Percentiles rank a stretch among this genome's conserved stretches.
These are phyloP conservation scores for Thermothielavioides terrestris DNA, from an alignment of 495 filamentous ascomycete species.

Conservation along the genomic window DNA sequence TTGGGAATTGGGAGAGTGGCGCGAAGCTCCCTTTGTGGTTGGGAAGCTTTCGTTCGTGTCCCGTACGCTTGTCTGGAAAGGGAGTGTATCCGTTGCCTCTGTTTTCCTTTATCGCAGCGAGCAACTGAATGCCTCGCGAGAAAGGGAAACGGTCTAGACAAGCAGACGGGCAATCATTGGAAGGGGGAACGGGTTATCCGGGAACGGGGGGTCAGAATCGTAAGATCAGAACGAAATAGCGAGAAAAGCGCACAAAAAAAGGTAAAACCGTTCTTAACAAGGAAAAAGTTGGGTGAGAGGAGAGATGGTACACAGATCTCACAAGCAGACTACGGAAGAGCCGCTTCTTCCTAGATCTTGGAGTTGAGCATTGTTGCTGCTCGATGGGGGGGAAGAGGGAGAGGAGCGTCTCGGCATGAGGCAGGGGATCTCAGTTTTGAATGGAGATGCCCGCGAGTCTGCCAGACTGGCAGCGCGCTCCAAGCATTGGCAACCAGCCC, in stretches of 20 bases:
- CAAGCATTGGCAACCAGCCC: not conserved
- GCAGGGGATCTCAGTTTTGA: constrained; percentile 39
- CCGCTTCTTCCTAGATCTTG: constrained; percentile 42
- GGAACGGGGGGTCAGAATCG: constrained; percentile 1
- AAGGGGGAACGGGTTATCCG: constrained; percentile 8
- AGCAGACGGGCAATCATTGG: constrained; percentile 23
- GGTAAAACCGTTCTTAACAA: not conserved
- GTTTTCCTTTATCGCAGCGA: constrained; percentile 33
- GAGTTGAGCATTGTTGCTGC: constrained; percentile 40
- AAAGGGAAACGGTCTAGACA: constrained; percentile 26
- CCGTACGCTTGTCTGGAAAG: constrained; percentile 6
- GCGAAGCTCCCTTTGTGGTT: constrained; percentile 3
- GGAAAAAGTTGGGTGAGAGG: constrained; percentile 7
- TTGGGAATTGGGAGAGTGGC: constrained; percentile 8
- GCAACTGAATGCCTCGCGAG: constrained; percentile 44
- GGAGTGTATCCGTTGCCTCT: constrained; percentile 16
- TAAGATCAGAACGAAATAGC: constrained; percentile 8
- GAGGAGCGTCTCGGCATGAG: constrained; percentile 26
- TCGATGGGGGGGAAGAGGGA: constrained; percentile 35
- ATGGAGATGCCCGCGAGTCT: constrained; percentile 17
- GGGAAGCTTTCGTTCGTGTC: not conserved
- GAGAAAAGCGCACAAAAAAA: not conserved
- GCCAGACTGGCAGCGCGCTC: not conserved
- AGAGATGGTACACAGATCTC: constrained; percentile 27
- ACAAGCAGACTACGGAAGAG: constrained; percentile 41